Conservation (phyloP, 1,284 basidiomycete species). For the Leccinum subfulvum region DNA sequence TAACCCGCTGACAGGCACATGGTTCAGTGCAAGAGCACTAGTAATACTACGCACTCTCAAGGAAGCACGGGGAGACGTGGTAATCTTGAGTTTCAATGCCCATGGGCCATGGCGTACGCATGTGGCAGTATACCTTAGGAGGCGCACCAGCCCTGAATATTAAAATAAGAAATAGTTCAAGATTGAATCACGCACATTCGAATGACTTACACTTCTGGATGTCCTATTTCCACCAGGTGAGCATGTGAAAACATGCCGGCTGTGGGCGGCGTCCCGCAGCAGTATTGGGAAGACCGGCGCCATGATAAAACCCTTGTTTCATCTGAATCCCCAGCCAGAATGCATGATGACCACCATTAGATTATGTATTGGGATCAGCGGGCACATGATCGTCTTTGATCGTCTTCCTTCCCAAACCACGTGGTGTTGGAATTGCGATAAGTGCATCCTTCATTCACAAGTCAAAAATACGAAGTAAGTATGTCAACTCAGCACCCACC, state of each 20-base stretch:
- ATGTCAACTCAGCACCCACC: conserved; percentile 1
- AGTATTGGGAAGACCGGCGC: neutral
- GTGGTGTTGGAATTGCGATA: neutral
- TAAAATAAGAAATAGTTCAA: neutral
- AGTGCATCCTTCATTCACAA: neutral
- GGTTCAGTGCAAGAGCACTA: neutral
- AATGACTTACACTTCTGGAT: conserved; percentile 5
- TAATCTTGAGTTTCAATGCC: neutral
- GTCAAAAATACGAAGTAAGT: neutral
- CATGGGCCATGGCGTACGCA: neutral
- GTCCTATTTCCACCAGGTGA: conserved; percentile 13
- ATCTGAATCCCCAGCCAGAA: conserved; percentile 3
- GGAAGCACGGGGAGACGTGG: neutral
- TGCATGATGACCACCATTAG: neutral
- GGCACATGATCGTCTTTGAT: neutral
- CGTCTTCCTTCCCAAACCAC: neutral
- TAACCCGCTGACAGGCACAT: neutral
- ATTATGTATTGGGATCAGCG: neutral
- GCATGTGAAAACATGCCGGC: conserved; percentile 6
- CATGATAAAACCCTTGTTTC: conserved; percentile 26
- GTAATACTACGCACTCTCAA: neutral
- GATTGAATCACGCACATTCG: neutral
- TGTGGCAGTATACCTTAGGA: neutral
- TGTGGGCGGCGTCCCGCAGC: neutral
- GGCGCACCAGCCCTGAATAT: neutral